Base-by-base conservation (phyloP, 2,329 filamentous ascomycete species). In the Ascochyta koolunga region DNA sequence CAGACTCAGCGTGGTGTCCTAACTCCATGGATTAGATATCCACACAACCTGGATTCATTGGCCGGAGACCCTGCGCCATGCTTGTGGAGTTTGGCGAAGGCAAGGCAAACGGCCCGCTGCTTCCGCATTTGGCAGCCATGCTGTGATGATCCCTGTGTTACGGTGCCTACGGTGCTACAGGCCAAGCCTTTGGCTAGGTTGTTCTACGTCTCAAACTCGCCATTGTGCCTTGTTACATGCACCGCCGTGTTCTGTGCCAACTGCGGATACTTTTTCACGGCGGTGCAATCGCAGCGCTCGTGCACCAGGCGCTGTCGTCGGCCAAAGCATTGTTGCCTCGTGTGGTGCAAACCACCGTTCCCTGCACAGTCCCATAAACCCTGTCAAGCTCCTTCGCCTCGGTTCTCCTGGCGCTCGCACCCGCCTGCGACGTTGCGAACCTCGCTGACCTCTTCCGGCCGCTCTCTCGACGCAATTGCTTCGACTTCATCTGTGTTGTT, bases 331-430 rank as follows among this genome's bases (percentile, higher is more conserved):
- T 13, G 35, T 15, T 49, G 40, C 41, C 51, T 46, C 45, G 45
- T 58, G 59, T 64, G 38, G 59, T 50, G 61, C 53, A 56, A 43
- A 51, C 53, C 19, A 43, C 40, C 39, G 40, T 47, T 52, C 54
- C 40, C 43, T 44, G 49, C 48, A 45, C 54, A 56, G 42, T 54
- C 50, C 50, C 48, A 49, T 58, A 53, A 63, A 63, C 61, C 61
- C 62, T 63, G 59, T 59, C 59, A 45, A 59, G 51, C 47, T 50
- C 54, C 65, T 65, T 56, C 65, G 57, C 61, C 54, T 63, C 60
- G 57, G 52, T 61, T 62, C 68, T 71, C 67, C 31, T 67, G 71
- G 68, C 71, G 62, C 66, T 62, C 58, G 56, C 46, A 42, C 62
- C 60, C 51, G 42, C 48, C 47, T 60, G 59, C 59, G 61, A 42